Evolutionary conservation across 2,329 filamentous ascomycete genomes (phyloP), one percentile per base, ranked within the genome.

Genomic region (Colletotrichum paranaense): DNA sequence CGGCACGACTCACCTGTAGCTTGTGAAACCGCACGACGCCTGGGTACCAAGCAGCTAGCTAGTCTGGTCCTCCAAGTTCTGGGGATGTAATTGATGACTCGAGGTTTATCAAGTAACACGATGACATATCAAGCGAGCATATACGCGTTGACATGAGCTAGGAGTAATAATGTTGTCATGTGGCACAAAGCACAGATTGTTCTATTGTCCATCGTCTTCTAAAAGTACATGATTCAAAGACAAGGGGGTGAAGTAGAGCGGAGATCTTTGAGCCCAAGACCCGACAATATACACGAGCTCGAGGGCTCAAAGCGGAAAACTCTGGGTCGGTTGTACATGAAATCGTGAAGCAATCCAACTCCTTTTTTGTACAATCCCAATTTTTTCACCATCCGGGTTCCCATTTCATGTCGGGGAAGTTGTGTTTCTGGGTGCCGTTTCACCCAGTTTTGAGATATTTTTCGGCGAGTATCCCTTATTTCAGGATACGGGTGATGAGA

Each of bases 401-500:
- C 60, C 49, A 59, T 46, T 38, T 73, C 60, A 49, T 64, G 49
- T 59, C 22, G 11, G 58, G 55, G 60, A 49, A 59, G 32, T 19
- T 42, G 38, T 42, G 53, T 49, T 42, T 49, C 62, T 72, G 62
- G 66, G 72, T 74, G 73, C 64, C 73, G 22, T 57, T 60, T 74
- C 70, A 62, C 66, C 55, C 55, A 56, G 69, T 70, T 30, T 46
- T 19, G 66, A 56, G 57, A 14, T 7, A 9, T 35, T 55, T 49
- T 59, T n/a, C 42, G 28, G 30, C 9, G 38, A n/a, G 68, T 58
- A 64, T 73, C 59, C 65, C 77, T 87, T 89, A 91, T 80, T 89
- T 84, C 67, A 91, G 75, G 81, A 97, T 92, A 79, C 92, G 92
- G 77, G 94, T 97, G 79, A 95, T 89, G 78, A 97, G 87, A 84